Evolutionary conservation across 2,329 filamentous ascomycete species (phyloP).

Genomic region (Hirsutella minnesotensis): DNA sequence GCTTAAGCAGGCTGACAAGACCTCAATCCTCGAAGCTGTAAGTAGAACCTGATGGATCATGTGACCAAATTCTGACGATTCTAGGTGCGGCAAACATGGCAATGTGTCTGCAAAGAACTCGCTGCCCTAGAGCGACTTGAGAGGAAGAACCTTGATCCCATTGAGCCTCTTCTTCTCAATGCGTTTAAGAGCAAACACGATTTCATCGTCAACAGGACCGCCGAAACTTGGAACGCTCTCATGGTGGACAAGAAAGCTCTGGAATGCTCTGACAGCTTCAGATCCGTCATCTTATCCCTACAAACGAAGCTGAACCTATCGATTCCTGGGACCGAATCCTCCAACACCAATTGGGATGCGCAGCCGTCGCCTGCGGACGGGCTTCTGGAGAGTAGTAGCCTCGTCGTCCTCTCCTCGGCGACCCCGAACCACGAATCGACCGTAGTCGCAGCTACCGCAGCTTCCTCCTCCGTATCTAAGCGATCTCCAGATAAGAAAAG

Average conservation of each 20-base stretch:
- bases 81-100: constrained; percentile 39
- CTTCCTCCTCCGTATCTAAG: constrained; percentile 8
- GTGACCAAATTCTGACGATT: constrained; percentile 13
- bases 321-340: constrained; percentile 30
- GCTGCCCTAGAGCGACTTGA: constrained; percentile 21
- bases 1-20: constrained; percentile 28
- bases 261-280: constrained; percentile 53
- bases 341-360: constrained; percentile 24
- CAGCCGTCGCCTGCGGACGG: constrained; percentile 31
- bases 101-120: constrained; percentile 30
- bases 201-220: constrained; percentile 37
- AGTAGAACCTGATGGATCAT: constrained; percentile 9
- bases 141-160: constrained; percentile 32
- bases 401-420: constrained; percentile 17
- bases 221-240: constrained; percentile 54
- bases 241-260: constrained; percentile 50
- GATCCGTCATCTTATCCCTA: constrained; percentile 48
- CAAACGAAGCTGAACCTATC: constrained; percentile 37
- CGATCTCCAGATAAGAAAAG: constrained; percentile 15
- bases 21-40: constrained; percentile 31
- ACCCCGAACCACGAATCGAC: constrained; percentile 15
- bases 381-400: constrained; percentile 33
- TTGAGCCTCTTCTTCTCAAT: constrained; percentile 44
- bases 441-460: constrained; percentile 5
- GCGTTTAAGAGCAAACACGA: constrained; percentile 47